A percentile compares a stretch with the other conserved stretches of the same genome.
Evolutionary conservation across 75 land plant genomes (phyloP).

Genomic region (Isoetes taiwanensis): DNA sequence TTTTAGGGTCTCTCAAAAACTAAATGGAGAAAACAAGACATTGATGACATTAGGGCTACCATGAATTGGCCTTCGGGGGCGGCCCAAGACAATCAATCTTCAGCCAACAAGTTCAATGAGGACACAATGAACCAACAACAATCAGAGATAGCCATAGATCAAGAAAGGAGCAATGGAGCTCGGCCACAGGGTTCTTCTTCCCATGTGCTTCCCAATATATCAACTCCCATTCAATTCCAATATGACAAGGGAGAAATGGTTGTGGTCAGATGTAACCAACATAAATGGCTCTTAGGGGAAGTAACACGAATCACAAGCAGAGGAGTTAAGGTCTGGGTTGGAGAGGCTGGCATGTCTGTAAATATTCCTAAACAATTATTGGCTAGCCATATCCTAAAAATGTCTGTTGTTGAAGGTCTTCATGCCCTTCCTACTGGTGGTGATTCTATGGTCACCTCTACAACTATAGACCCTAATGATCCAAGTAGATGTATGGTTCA

Average conservation of each 20-base stretch:
- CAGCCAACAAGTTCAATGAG: no score
- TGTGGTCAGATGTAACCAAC: not conserved
- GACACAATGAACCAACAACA: no score
- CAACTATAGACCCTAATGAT: not conserved
- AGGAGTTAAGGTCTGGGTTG: not conserved
- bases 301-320: not conserved
- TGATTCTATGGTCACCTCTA: not conserved
- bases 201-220: no score
- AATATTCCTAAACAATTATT: not conserved
- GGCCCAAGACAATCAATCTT: no score
- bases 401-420: not conserved
- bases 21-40: no score
- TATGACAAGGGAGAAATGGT: constrained; percentile 6
- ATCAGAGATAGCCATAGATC: no score
- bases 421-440: not conserved
- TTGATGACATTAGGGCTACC: no score
- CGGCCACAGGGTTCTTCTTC: no score
- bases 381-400: not conserved
- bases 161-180: no score
- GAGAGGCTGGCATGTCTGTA: not conserved
- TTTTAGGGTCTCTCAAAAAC: no score
- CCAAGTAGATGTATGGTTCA: not conserved
- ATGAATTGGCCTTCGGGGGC: no score
- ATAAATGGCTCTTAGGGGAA: constrained; percentile 1
- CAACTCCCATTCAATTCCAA: no score